Evolutionary conservation across 2,329 filamentous ascomycete species (phyloP).

Genomic region (Biscogniauxia mediterranea): DNA sequence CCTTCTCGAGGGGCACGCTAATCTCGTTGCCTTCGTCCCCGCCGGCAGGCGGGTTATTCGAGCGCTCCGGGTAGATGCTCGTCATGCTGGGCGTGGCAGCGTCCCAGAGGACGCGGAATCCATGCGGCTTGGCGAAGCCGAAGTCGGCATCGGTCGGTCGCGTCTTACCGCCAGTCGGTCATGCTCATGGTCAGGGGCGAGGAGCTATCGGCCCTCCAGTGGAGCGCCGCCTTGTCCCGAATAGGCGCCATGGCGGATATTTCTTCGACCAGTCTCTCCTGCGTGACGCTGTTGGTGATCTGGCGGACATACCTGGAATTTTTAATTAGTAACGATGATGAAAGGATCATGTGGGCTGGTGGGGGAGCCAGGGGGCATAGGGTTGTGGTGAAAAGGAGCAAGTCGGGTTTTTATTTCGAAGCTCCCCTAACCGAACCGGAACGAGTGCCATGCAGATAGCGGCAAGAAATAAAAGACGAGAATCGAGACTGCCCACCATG

Average conservation of each 20-base stretch:
- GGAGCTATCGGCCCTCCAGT: not conserved
- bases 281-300: conserved; percentile 35
- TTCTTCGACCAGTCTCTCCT: conserved; percentile 30
- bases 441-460: not conserved
- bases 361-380: not conserved
- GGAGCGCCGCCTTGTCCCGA: conserved; percentile 33
- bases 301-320: conserved; percentile 32
- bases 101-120: conserved; percentile 16
- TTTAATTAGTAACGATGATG: not conserved
- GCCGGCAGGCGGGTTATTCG: conserved; percentile 3
- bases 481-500: conserved; percentile 12
- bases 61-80: conserved; percentile 16
- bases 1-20: conserved; percentile 17
- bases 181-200: conserved; percentile 7
- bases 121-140: conserved; percentile 17
- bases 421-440: not conserved
- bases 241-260: conserved; percentile 34
- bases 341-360: too few relatives aligned
- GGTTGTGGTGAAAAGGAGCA: not conserved
- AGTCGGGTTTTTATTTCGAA: too few relatives aligned
- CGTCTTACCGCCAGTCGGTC: conserved; percentile 20
- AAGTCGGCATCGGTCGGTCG: conserved; percentile 18
- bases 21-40: conserved; percentile 22
- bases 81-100: conserved; percentile 14
- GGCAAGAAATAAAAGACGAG: not conserved